Evolutionary conservation across 306 rosid genomes (phyloP).

Genomic region (Boehmeria nivea): DNA sequence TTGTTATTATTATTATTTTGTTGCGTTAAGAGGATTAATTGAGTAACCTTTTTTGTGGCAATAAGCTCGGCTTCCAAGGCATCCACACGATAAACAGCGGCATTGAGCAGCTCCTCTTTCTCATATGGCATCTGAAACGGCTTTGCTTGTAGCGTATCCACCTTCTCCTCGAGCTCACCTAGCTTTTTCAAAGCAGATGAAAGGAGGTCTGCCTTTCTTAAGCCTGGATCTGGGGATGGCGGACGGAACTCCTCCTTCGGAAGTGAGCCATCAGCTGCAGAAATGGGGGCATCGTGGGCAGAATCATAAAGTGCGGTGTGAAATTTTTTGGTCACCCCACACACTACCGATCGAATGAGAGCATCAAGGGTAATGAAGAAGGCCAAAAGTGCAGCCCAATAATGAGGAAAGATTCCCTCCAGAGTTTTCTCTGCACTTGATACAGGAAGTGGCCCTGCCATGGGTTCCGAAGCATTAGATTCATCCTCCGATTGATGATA

Average conservation of each 20-base stretch:
- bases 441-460: conserved; percentile 47
- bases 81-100: conserved; percentile 84
- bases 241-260: conserved; percentile 45
- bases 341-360: conserved; percentile 32
- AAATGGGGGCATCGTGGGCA: conserved; percentile 22
- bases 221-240: conserved; percentile 50
- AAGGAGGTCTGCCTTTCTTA: conserved; percentile 31
- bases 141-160: conserved; percentile 57
- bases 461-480: not conserved
- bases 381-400: conserved; percentile 47
- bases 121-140: conserved; percentile 77
- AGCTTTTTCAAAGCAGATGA: conserved; percentile 59
- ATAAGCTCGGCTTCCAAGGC: conserved; percentile 89
- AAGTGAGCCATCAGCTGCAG: conserved; percentile 21
- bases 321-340: conserved; percentile 27
- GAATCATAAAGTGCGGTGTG: conserved; percentile 23
- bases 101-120: conserved; percentile 81
- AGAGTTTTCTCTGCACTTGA: conserved; percentile 19
- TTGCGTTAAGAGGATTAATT: too few relatives aligned
- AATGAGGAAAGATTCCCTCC: conserved; percentile 27
- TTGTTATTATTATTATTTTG: too few relatives aligned
- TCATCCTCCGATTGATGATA: too few relatives aligned
- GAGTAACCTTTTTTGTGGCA: conserved; percentile 61
- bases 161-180: conserved; percentile 68
- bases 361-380: conserved; percentile 48